These are phyloP conservation scores for Candida cerambycidarum DNA, from an alignment of 805 yeast species.

Conservation along the genomic window DNA sequence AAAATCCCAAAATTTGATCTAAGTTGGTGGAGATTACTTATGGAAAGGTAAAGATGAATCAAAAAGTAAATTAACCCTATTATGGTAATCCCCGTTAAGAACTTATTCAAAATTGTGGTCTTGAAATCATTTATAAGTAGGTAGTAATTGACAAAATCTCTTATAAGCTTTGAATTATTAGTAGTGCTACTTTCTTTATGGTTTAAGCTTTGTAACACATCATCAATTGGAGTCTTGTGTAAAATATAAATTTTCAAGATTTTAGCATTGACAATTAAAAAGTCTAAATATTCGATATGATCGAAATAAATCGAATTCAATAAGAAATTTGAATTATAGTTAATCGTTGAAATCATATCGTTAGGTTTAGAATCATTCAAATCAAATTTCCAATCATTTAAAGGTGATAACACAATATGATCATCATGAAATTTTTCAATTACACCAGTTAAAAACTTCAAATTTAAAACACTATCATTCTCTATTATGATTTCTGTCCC, in stretches of 20 bases:
- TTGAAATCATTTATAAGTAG: slow-evolving; percentile 6
- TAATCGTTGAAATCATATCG: slow-evolving; percentile 15
- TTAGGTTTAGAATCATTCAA: neutral
- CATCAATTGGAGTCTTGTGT: slow-evolving; percentile 12
- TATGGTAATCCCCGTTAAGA: neutral
- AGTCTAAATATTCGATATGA: slow-evolving; percentile 24
- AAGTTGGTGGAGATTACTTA: slow-evolving; percentile 35
- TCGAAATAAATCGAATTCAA: slow-evolving; percentile 27
- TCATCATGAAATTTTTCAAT: neutral
- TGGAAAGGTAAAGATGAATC: slow-evolving; percentile 25
- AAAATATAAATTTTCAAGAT: slow-evolving; percentile 23
- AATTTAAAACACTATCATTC: slow-evolving; percentile 10
- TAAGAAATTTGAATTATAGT: slow-evolving; percentile 23
- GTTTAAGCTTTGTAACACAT: neutral
- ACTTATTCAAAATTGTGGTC: neutral
- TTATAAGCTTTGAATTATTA: neutral
- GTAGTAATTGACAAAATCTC: slow-evolving; percentile 8
- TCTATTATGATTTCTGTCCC: slow-evolving; percentile 6
- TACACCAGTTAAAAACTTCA: neutral
- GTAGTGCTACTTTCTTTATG: neutral
- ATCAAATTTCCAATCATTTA: slow-evolving; percentile 10
- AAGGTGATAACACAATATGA: slow-evolving; percentile 5
- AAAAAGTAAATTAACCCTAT: slow-evolving; percentile 13
- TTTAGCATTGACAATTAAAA: slow-evolving; percentile 27
- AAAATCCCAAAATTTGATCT: slow-evolving; percentile 36